Evolutionary conservation across 306 rosid species (phyloP).

Genomic region (Cicer judaicum): DNA sequence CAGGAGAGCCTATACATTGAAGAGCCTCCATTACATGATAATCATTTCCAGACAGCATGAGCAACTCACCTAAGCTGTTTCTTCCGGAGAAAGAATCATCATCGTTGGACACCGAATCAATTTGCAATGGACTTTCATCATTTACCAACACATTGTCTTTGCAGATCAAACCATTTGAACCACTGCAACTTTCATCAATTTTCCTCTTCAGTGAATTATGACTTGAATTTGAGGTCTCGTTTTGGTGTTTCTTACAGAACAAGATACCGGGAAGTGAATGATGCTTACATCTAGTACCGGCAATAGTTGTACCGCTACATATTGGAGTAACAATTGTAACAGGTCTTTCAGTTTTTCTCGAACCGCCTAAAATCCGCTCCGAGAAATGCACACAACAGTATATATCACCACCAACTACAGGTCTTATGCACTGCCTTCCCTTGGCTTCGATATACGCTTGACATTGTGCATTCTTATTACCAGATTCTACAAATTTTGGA

Average conservation of each 20-base stretch:
- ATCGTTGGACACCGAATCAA: constrained; percentile 47
- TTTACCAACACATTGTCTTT: constrained; percentile 56
- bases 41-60: constrained; percentile 50
- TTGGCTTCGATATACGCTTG: constrained; percentile 75
- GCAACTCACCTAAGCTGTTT: constrained; percentile 48
- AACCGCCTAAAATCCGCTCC: constrained; percentile 48
- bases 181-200: constrained; percentile 52
- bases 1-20: constrained; percentile 66
- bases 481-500: constrained; percentile 49
- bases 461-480: constrained; percentile 68
- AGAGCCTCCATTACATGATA: constrained; percentile 49
- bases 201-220: constrained; percentile 62
- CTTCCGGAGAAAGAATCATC: constrained; percentile 48
- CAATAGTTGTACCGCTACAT: constrained; percentile 87
- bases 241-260: constrained; percentile 83
- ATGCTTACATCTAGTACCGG: constrained; percentile 83
- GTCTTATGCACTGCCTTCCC: constrained; percentile 88
- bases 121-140: constrained; percentile 61
- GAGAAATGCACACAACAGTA: constrained; percentile 87
- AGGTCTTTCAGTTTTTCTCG: constrained; percentile 55
- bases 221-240: constrained; percentile 38
- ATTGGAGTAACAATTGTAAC: constrained; percentile 57
- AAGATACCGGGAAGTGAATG: constrained; percentile 68
- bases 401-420: constrained; percentile 80
- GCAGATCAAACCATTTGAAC: constrained; percentile 51